phyloP scores from a whole-genome alignment of 2,329 filamentous ascomycete species.

The Trichoderma semiorbis region DNA sequence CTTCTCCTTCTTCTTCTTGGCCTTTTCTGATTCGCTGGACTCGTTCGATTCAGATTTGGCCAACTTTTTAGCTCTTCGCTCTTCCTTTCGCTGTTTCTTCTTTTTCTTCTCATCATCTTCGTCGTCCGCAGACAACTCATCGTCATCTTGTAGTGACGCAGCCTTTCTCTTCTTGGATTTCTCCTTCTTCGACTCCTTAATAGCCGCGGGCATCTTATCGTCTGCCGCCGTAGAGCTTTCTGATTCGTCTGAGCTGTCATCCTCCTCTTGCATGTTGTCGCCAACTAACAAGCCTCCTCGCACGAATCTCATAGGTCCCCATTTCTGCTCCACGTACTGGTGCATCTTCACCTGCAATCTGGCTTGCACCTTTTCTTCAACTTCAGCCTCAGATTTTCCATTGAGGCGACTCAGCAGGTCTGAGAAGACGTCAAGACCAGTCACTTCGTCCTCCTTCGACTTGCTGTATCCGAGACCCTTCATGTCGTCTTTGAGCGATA shows the following conservation, averaged over 20 bases:
- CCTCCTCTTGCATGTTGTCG: constrained; percentile 47
- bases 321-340: constrained; percentile 70
- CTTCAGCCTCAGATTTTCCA: constrained; percentile 72
- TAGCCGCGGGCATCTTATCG: constrained; percentile 18
- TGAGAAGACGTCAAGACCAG: constrained; percentile 82
- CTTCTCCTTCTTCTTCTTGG: constrained; percentile 25
- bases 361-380: constrained; percentile 66
- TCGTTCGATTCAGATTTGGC: constrained; percentile 26
- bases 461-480: constrained; percentile 82
- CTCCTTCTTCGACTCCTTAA: constrained; percentile 42
- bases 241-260: constrained; percentile 24
- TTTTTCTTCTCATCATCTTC: constrained; percentile 33
- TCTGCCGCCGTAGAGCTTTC: constrained; percentile 22
- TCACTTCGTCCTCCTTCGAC: constrained; percentile 71
- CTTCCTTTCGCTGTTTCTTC: constrained; percentile 40
- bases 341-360: constrained; percentile 68
- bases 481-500: constrained; percentile 84
- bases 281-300: constrained; percentile 70
- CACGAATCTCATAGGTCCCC: constrained; percentile 81
- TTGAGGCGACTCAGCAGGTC: constrained; percentile 85
- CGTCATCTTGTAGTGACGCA: constrained; percentile 36
- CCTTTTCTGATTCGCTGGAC: constrained; percentile 22
- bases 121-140: constrained; percentile 19
- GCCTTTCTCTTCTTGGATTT: constrained; percentile 50
- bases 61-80: constrained; percentile 37